Evolutionary conservation across 2,329 filamentous ascomycete genomes (phyloP).

Genomic region (Pseudogymnoascus sp.): DNA sequence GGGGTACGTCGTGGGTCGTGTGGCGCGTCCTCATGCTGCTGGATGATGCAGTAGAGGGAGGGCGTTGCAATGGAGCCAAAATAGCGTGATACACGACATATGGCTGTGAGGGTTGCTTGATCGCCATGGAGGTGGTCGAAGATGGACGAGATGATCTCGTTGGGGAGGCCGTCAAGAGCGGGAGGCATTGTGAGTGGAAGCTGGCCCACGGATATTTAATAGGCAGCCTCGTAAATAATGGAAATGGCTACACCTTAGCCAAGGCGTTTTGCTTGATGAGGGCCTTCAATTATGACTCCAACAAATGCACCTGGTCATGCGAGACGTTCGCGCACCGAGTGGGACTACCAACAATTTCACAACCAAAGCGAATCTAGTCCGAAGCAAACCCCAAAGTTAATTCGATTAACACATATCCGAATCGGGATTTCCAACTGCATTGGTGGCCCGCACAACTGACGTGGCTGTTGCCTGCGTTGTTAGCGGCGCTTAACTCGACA

Average conservation of each 20-base stretch:
- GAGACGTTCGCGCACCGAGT: not conserved
- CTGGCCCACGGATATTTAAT: not conserved
- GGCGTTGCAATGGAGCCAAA: not conserved
- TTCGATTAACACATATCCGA: not conserved
- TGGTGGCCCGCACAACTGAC: not conserved
- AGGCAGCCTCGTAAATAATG: not conserved
- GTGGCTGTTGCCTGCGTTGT: not conserved
- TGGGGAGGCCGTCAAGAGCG: not conserved
- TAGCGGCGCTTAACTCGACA: not conserved
- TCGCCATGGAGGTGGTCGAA: not conserved
- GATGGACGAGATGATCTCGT: slow-evolving; percentile 1
- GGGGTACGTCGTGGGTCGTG: not conserved
- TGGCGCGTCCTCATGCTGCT: not conserved
- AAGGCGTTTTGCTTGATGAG: not conserved
- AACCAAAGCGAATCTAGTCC: not conserved
- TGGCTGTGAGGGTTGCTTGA: not conserved
- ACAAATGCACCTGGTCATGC: not conserved
- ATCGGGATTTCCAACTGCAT: not conserved
- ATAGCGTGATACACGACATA: not conserved
- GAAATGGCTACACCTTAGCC: not conserved
- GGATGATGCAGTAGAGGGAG: not conserved
- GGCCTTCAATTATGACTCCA: not conserved
- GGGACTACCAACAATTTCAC: not conserved
- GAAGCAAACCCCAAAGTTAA: not conserved
- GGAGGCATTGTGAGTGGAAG: not conserved